Base-by-base conservation (phyloP, 2,329 filamentous ascomycete species). In the Fusarium bactridioides region DNA sequence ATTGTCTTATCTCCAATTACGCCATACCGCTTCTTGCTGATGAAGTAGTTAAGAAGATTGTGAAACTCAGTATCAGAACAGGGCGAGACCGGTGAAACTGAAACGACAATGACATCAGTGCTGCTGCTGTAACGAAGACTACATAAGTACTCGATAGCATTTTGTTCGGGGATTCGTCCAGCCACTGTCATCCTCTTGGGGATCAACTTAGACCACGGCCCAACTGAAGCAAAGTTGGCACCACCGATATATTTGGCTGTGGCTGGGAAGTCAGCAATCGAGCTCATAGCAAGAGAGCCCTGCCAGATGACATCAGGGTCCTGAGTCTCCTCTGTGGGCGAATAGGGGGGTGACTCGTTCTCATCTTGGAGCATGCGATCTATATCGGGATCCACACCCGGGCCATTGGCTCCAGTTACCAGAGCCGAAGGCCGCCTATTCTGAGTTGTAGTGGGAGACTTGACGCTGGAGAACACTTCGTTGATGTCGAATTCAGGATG, bases 71-170 rank as follows among this genome's bases (percentile, higher is more conserved):
- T 82, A 35, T 86, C 85, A 4, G 90, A 88, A 2, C 85, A 84
- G 9, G 90, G 86, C 27, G 91, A 89, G 3, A 90, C 88, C 3
- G 90, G 88, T 23, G 87, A 88, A 38, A 98, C 83, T 48, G 90
- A 90, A 25, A 97, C 89, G 27, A 98, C 93, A 3, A 94, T 88
- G 10, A 99, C 90, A 77, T 98, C 96, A 5, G 93, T 95, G 56
- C 91, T 91, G 58, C 89, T 88, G 79, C 92, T 95, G 80, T 93
- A 97, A 18, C 94, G 90, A 68, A 98, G 86, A 56, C 94, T 91
- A 78, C 94, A 96, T 1, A 99, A 90, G 77, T 99, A 99, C 69
- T 97, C 94, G 63, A 94, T 94, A 16, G 95, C 96, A 72, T 92
- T 92, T 67, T 92, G 88, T 74, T 94, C 90, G 57, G 93, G 90